These are phyloP conservation scores for Camellia oleifera DNA, from an alignment of 179 eudicot species.

Conservation along the genomic window DNA sequence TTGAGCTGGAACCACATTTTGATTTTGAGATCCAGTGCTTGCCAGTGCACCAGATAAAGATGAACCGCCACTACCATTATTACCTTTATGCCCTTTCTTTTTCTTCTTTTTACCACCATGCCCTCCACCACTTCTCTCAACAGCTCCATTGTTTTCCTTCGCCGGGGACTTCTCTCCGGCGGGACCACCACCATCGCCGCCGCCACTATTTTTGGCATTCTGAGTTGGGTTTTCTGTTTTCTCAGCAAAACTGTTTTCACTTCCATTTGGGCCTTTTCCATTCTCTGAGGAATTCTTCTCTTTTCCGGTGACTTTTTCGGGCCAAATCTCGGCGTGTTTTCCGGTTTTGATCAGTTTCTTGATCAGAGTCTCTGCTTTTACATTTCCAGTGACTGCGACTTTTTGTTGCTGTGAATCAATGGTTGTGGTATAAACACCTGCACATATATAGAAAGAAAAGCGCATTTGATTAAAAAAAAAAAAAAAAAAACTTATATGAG, in stretches of 20 bases:
- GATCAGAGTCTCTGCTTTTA: slow-evolving; percentile 49
- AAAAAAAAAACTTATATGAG: too few species aligned
- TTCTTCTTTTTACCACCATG: slow-evolving; percentile 49
- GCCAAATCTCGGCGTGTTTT: slow-evolving; percentile 72
- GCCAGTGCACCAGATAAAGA: slow-evolving; percentile 22
- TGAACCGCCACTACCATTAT: slow-evolving; percentile 14
- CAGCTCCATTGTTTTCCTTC: slow-evolving; percentile 12
- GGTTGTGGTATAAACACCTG: slow-evolving; percentile 69
- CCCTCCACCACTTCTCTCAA: slow-evolving; percentile 17
- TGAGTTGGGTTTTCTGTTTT: slow-evolving; percentile 17
- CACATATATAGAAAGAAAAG: not conserved
- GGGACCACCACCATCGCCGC: not conserved
- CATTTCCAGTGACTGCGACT: slow-evolving; percentile 64
- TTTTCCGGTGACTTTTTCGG: slow-evolving; percentile 33
- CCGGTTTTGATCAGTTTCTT: slow-evolving; percentile 65
- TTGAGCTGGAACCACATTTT: slow-evolving; percentile 21
- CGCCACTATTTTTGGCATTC: not conserved
- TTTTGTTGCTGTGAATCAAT: slow-evolving; percentile 64
- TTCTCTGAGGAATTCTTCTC: slow-evolving; percentile 23
- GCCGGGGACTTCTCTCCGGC: slow-evolving; percentile 9
- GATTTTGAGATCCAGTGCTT: slow-evolving; percentile 26
- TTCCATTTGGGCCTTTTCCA: slow-evolving; percentile 24
- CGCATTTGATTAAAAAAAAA: too few species aligned
- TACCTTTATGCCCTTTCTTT: slow-evolving; percentile 39
- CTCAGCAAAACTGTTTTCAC: slow-evolving; percentile 19